A percentile compares a stretch with the other conserved stretches of the same genome.
phyloP scores from a whole-genome alignment of 805 yeast species.

The Grigorovia humatica region DNA sequence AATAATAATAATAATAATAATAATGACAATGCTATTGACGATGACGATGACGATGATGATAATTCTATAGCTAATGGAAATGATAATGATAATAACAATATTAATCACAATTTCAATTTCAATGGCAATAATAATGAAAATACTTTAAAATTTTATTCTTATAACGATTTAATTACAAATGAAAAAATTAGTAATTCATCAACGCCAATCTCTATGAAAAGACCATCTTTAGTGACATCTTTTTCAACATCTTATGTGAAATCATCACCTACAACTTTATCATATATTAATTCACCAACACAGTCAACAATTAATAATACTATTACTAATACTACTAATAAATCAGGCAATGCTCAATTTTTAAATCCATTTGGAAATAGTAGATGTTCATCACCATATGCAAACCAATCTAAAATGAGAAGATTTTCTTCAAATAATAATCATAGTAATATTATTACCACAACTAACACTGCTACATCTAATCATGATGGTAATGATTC shows the following conservation, averaged over 20 bases:
- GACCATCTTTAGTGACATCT: constrained; percentile 44
- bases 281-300: neutral
- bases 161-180: constrained; percentile 67
- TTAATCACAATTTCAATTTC: neutral
- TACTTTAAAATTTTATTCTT: constrained; percentile 49
- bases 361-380: constrained; percentile 15
- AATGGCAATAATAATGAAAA: constrained; percentile 7
- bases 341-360: constrained; percentile 5
- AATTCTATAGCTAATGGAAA: neutral
- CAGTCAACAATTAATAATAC: constrained; percentile 7
- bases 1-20: constrained; percentile 6
- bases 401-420: constrained; percentile 3
- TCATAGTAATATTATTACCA: neutral
- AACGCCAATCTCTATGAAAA: constrained; percentile 26
- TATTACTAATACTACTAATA: constrained; percentile 7
- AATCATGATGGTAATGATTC: neutral
- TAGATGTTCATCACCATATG: constrained; percentile 7
- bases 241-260: constrained; percentile 4
- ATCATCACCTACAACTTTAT: constrained; percentile 1
- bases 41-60: constrained; percentile 7
- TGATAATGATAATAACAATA: neutral
- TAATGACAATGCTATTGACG: neutral
- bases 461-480: neutral
- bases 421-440: constrained; percentile 6
- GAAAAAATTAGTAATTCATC: constrained; percentile 36